Percentiles rank a stretch among this genome's conserved stretches.
Conservation (phyloP, 345 rosid species). For the Pelargonium nanum region DNA sequence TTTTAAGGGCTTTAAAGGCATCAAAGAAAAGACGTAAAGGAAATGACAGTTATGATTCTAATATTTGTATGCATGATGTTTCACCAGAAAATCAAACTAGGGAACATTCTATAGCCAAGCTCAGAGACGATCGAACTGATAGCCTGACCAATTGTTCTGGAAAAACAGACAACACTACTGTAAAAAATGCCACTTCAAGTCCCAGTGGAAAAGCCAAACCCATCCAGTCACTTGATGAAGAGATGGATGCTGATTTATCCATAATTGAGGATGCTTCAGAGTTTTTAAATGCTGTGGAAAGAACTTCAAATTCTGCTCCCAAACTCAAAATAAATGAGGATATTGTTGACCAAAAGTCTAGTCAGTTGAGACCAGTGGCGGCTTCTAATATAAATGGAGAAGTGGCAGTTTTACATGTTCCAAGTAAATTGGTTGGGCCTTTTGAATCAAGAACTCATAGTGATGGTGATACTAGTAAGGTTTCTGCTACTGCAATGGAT, state of each 20-base stretch:
- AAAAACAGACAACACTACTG: constrained; percentile 8
- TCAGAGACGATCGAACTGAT: constrained; percentile 20
- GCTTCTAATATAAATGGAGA: constrained; percentile 10
- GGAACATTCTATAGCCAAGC: constrained; percentile 13
- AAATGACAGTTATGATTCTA: constrained; percentile 8
- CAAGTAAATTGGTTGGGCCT: background rate
- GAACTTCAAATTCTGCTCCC: constrained; percentile 16
- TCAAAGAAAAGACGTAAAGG: constrained; percentile 21
- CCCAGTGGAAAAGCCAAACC: constrained; percentile 6
- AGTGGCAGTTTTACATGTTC: constrained; percentile 2
- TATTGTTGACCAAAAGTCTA: constrained; percentile 7
- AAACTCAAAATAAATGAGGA: constrained; percentile 13
- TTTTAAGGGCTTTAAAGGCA: constrained; percentile 47
- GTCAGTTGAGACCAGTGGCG: constrained; percentile 10
- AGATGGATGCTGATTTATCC: constrained; percentile 5
- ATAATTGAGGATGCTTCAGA: constrained; percentile 14
- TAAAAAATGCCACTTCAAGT: constrained; percentile 3
- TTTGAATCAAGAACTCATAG: constrained; percentile 12
- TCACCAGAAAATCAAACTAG: constrained; percentile 12
- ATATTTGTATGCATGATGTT: background rate
- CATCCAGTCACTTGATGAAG: constrained; percentile 3
- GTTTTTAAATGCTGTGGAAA: constrained; percentile 12
- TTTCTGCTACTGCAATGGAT: constrained; percentile 12
- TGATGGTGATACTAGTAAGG: constrained; percentile 11
- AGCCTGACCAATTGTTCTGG: constrained; percentile 14